These are phyloP conservation scores for Chlorella ohadii DNA, from an alignment of 139 green algal genomes.

Conservation along the genomic window DNA sequence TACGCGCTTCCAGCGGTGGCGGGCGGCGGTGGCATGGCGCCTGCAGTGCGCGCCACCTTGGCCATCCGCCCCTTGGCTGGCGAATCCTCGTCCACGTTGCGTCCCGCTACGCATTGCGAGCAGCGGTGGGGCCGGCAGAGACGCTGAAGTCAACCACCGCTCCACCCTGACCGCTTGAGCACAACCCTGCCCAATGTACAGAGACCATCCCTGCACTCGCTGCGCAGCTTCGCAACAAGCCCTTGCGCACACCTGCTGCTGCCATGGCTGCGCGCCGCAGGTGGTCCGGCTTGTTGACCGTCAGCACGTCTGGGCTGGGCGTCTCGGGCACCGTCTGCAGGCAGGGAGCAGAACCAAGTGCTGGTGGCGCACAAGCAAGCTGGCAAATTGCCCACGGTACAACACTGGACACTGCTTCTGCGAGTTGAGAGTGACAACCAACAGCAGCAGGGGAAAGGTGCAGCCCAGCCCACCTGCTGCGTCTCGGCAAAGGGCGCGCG, in stretches of 20 bases:
- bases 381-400: too few relatives aligned
- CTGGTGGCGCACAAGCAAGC: too few relatives aligned
- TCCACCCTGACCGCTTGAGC: too few relatives aligned
- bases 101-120: slow-evolving; percentile 22
- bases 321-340: slow-evolving; percentile 84
- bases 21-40: neutral
- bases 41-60: slow-evolving; percentile 48
- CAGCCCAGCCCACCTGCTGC: slow-evolving; percentile 18
- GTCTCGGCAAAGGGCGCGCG: slow-evolving; percentile 19
- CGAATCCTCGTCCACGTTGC: slow-evolving; percentile 68
- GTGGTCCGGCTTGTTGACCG: slow-evolving; percentile 30
- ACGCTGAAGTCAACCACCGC: too few relatives aligned
- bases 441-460: too few relatives aligned
- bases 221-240: too few relatives aligned
- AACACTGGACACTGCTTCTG: too few relatives aligned
- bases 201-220: too few relatives aligned
- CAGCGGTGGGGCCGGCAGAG: too few relatives aligned
- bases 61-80: slow-evolving; percentile 61
- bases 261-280: neutral
- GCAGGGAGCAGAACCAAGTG: too few relatives aligned
- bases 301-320: slow-evolving; percentile 64
- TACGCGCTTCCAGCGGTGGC: slow-evolving; percentile 22
- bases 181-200: too few relatives aligned
- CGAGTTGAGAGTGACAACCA: neutral
- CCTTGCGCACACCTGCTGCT: neutral